These are phyloP conservation scores for Lophiotrema nucula DNA, from an alignment of 495 filamentous ascomycete genomes.

Conservation along the genomic window DNA sequence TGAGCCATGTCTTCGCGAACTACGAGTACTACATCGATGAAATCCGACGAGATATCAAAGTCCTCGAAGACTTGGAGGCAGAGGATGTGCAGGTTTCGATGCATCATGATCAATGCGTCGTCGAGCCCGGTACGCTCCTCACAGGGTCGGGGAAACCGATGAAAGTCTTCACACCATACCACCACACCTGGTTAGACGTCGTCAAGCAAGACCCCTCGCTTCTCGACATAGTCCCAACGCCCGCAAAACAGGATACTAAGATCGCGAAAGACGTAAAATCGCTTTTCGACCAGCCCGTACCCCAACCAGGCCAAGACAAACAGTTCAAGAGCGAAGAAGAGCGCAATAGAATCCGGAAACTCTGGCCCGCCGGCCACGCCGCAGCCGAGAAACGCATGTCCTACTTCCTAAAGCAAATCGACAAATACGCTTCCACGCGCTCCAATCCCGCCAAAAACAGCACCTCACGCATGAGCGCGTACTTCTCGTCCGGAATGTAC, in stretches of 20 bases:
- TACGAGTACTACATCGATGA: conserved; percentile 64
- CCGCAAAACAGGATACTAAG: conserved; percentile 36
- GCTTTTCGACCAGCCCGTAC: conserved; percentile 39
- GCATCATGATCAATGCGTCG: conserved; percentile 46
- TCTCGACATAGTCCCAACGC: conserved; percentile 33
- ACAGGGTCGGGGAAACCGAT: conserved; percentile 41
- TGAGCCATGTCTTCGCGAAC: conserved; percentile 53
- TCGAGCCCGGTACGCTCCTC: conserved; percentile 42
- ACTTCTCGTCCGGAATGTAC: conserved; percentile 43
- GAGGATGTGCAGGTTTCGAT: conserved; percentile 27
- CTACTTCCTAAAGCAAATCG: conserved; percentile 42
- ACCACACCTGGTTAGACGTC: conserved; percentile 43
- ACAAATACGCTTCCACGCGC: conserved; percentile 42
- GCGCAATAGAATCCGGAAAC: conserved; percentile 39
- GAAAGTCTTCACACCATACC: conserved; percentile 48
- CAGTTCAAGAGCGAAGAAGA: conserved; percentile 42
- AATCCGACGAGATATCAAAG: conserved; percentile 47
- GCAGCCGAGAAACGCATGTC: conserved; percentile 44
- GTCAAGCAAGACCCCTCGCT: conserved; percentile 39
- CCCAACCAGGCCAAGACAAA: conserved; percentile 41
- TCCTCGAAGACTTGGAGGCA: conserved; percentile 34
- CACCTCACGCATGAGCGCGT: conserved; percentile 44
- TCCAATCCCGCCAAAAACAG: conserved; percentile 43
- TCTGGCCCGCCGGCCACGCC: conserved; percentile 48
- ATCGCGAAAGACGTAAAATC: conserved; percentile 34